A percentile compares a stretch with the other conserved stretches of the same genome.
Evolutionary conservation across 306 rosid species (phyloP).

Genomic region (Carpinus viminea): DNA sequence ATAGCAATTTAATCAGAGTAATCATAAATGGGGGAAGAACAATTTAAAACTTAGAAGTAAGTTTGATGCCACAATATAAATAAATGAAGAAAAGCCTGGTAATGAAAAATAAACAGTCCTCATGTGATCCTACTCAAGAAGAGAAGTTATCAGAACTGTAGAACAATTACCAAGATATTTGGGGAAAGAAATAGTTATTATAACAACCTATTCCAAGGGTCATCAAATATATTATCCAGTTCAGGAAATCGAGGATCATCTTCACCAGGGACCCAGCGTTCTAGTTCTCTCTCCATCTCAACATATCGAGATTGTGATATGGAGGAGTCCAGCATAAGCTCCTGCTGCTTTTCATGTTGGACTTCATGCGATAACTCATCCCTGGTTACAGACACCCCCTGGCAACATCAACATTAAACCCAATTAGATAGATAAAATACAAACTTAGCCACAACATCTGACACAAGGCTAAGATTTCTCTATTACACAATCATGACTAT

Average conservation of each 20-base stretch:
- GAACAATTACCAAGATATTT: constrained; percentile 31
- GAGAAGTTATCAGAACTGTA: constrained; percentile 15
- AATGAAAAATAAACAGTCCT: neutral
- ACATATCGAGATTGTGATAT: constrained; percentile 76
- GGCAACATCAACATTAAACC: constrained; percentile 35
- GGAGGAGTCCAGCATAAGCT: constrained; percentile 76
- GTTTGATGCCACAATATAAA: neutral
- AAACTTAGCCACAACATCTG: constrained; percentile 22
- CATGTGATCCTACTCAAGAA: constrained; percentile 2
- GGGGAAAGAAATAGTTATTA: constrained; percentile 35
- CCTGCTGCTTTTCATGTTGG: constrained; percentile 56
- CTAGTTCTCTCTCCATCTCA: constrained; percentile 78
- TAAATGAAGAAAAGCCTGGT: neutral
- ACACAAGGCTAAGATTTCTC: neutral
- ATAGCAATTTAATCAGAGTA: neutral
- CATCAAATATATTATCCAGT: constrained; percentile 78
- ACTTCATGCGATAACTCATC: constrained; percentile 56
- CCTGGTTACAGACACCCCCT: constrained; percentile 72
- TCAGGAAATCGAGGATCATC: constrained; percentile 79
- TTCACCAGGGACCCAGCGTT: constrained; percentile 94
- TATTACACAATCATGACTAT: constrained; percentile 11
- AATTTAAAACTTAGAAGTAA: neutral
- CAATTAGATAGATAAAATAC: constrained; percentile 26
- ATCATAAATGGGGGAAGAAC: neutral
- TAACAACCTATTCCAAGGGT: constrained; percentile 79